Conservation (phyloP, 2,329 filamentous ascomycete genomes). For the Blastomyces gilchristii region DNA sequence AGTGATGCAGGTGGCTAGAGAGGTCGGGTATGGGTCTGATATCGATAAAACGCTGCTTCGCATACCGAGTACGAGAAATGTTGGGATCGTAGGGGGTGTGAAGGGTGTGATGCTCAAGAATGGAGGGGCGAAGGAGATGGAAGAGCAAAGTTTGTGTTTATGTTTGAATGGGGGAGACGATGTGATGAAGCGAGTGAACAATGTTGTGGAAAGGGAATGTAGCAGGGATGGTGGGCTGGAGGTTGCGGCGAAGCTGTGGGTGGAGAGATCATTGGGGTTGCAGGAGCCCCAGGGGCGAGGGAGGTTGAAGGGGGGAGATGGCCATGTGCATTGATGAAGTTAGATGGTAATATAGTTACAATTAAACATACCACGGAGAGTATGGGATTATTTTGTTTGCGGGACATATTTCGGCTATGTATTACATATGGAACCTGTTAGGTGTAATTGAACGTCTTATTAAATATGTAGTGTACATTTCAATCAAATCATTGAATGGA, state of each 20-base stretch:
- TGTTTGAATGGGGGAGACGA: background rate
- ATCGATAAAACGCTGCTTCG: conserved; percentile 76
- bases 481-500: background rate
- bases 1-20: conserved; percentile 57
- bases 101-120: conserved; percentile 26
- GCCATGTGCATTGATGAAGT: conserved; percentile 7
- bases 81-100: conserved; percentile 15
- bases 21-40: conserved; percentile 67
- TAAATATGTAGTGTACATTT: background rate
- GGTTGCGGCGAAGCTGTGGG: conserved; percentile 41
- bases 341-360: background rate
- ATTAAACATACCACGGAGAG: too few relatives aligned
- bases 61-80: conserved; percentile 49
- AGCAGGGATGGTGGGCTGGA: conserved; percentile 35
- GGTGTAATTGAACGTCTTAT: background rate
- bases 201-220: conserved; percentile 50
- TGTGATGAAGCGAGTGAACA: conserved; percentile 43
- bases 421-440: background rate
- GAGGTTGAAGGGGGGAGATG: conserved; percentile 16
- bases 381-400: background rate
- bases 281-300: conserved; percentile 37
- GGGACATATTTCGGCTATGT: background rate
- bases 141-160: background rate
- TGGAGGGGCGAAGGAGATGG: background rate
- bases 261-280: conserved; percentile 41